Percentiles rank a stretch among this genome's conserved stretches.
Conservation (phyloP, 768 basidiomycete species). For the Mycena haematopus region DNA sequence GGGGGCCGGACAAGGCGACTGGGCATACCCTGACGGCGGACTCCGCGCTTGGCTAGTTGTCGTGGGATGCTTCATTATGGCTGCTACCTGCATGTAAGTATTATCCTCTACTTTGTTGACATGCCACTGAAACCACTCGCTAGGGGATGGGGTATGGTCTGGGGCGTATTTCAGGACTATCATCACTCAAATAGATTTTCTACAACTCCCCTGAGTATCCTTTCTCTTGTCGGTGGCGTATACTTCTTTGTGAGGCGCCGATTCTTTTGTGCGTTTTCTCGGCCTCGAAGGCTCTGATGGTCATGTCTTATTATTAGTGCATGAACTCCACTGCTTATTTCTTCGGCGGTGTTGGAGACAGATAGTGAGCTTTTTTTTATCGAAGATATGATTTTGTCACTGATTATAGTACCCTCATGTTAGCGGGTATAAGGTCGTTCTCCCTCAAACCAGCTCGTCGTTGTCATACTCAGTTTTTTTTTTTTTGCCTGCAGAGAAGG, state of each 20-base stretch:
- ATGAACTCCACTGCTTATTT: slow-evolving; percentile 37
- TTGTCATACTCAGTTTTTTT: not conserved
- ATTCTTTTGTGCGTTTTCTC: not conserved
- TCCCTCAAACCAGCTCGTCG: not conserved
- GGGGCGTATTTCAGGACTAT: slow-evolving; percentile 42
- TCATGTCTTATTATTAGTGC: slow-evolving; percentile 25
- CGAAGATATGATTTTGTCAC: not conserved
- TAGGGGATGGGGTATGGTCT: slow-evolving; percentile 34
- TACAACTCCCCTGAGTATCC: slow-evolving; percentile 23
- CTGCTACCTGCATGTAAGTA: slow-evolving; percentile 36
- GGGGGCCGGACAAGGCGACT: too few relatives aligned
- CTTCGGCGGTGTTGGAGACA: slow-evolving; percentile 40
- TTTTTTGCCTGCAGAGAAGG: slow-evolving; percentile 32
- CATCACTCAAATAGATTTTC: slow-evolving; percentile 35
- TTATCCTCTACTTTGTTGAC: not conserved
- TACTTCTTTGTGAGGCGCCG: slow-evolving; percentile 34
- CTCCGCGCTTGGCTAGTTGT: slow-evolving; percentile 40
- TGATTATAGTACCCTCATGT: slow-evolving; percentile 1
- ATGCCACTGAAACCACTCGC: not conserved
- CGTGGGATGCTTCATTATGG: slow-evolving; percentile 39
- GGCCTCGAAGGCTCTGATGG: too few relatives aligned
- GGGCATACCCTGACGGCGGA: slow-evolving; percentile 39
- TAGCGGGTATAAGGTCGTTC: slow-evolving; percentile 35
- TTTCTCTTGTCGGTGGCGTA: slow-evolving; percentile 36
- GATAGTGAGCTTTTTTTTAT: slow-evolving; percentile 35